phyloP scores from a whole-genome alignment of 768 basidiomycete genomes.

The Coprinellus aureogranulatus region DNA sequence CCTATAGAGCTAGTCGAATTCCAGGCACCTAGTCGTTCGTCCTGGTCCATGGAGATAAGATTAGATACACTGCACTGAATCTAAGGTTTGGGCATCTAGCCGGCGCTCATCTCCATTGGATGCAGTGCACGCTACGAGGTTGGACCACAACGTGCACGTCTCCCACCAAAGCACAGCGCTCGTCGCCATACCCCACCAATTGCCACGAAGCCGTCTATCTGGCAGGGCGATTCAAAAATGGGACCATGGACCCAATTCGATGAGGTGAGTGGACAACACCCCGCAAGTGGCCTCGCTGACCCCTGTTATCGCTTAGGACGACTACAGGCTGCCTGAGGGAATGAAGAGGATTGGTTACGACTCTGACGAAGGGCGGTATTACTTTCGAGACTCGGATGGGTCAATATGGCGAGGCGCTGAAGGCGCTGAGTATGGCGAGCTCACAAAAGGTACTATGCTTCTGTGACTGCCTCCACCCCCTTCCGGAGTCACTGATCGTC shows the following conservation, averaged over 20 bases:
- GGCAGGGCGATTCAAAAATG: conserved; percentile 15
- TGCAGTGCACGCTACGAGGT: too few species aligned
- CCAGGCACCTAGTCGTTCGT: too few species aligned
- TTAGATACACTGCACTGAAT: too few species aligned
- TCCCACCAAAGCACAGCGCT: neutral
- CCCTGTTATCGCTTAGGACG: conserved; percentile 34
- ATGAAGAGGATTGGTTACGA: conserved; percentile 77
- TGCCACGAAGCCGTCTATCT: conserved; percentile 1
- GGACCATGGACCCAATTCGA: conserved; percentile 48
- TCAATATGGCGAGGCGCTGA: conserved; percentile 56
- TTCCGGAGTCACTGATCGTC: neutral
- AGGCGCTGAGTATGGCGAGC: conserved; percentile 62
- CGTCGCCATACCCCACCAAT: too few species aligned
- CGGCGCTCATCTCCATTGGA: too few species aligned
- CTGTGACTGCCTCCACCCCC: neutral
- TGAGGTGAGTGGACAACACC: conserved; percentile 30
- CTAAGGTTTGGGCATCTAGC: too few species aligned
- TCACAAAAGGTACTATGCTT: conserved; percentile 41
- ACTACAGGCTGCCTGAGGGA: conserved; percentile 51
- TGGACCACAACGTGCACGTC: conserved; percentile 1
- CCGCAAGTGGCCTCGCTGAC: neutral
- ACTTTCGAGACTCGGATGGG: conserved; percentile 58
- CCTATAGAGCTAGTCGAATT: too few species aligned
- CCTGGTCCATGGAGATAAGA: too few species aligned
- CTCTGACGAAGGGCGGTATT: conserved; percentile 64